Evolutionary conservation across 257 asterid species (phyloP).

Genomic region (Cynanchum wilfordii): DNA sequence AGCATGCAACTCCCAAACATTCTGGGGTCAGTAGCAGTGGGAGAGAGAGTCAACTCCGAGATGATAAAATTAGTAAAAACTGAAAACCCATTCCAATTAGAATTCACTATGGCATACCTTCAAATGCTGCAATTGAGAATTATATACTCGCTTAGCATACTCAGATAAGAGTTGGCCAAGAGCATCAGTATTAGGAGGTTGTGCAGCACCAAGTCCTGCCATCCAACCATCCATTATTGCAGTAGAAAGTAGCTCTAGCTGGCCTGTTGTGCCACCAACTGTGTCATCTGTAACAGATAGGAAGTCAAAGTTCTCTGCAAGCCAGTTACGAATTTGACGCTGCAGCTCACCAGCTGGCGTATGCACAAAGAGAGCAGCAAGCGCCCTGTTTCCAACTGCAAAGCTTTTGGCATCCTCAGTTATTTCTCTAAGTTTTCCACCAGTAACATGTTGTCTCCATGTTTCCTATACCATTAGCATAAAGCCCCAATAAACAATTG

Average conservation of each 20-base stretch:
- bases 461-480: conserved; percentile 55
- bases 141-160: conserved; percentile 84
- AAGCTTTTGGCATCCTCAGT: conserved; percentile 90
- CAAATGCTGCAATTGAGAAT: conserved; percentile 87
- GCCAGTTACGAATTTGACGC: conserved; percentile 98
- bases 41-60: not conserved
- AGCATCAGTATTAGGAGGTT: conserved; percentile 89
- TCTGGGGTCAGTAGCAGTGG: not conserved
- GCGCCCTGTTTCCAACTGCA: conserved; percentile 85
- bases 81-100: not conserved
- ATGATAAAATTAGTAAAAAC: not conserved
- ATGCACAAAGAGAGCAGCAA: conserved; percentile 92
- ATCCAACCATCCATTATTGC: conserved; percentile 99
- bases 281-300: conserved; percentile 79
- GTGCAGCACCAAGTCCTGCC: conserved; percentile 99
- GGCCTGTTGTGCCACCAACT: conserved; percentile 86
- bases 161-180: conserved; percentile 94
- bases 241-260: conserved; percentile 96
- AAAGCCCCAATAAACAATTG: conserved; percentile 19
- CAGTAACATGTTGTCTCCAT: conserved; percentile 95
- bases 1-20: not conserved
- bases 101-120: conserved; percentile 45
- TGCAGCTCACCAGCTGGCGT: conserved; percentile 99
- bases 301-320: conserved; percentile 90
- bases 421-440: conserved; percentile 93